Conservation (phyloP, 2,329 filamentous ascomycete genomes). For the Rhynchosporium graminicola region DNA sequence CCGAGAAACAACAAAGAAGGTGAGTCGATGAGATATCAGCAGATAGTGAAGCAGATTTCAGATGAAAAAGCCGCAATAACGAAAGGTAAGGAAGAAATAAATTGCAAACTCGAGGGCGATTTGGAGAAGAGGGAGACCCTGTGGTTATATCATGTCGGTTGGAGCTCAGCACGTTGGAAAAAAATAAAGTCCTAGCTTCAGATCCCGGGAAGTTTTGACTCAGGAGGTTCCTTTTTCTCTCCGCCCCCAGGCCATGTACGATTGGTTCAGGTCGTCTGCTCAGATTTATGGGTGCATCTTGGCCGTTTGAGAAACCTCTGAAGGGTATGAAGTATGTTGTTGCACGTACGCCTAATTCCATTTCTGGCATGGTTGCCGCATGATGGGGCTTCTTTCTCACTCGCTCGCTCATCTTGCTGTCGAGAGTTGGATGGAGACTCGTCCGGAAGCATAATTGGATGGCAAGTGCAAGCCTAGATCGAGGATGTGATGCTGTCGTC, state of each 20-base stretch:
- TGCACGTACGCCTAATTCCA: background rate
- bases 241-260: background rate
- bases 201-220: background rate
- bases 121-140: slow-evolving; percentile 3
- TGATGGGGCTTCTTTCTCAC: background rate
- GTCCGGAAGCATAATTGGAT: background rate
- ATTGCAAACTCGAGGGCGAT: background rate
- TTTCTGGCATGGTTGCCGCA: background rate
- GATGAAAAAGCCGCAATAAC: background rate
- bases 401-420: background rate
- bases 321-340: background rate
- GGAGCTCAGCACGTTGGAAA: background rate
- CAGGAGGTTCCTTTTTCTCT: background rate
- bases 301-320: slow-evolving; percentile 24
- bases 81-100: background rate
- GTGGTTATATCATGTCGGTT: background rate
- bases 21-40: background rate
- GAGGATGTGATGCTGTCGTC: too few species aligned
- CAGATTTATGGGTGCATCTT: slow-evolving; percentile 1
- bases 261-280: background rate
- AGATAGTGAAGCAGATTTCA: slow-evolving; percentile 7
- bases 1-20: slow-evolving; percentile 6
- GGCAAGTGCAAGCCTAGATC: background rate
- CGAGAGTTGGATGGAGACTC: slow-evolving; percentile 4
- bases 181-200: background rate